A percentile compares a stretch with the other conserved stretches of the same genome.
These are phyloP conservation scores for Coniochaeta sp. DNA, from an alignment of 2,329 filamentous ascomycete genomes.

Conservation along the genomic window DNA sequence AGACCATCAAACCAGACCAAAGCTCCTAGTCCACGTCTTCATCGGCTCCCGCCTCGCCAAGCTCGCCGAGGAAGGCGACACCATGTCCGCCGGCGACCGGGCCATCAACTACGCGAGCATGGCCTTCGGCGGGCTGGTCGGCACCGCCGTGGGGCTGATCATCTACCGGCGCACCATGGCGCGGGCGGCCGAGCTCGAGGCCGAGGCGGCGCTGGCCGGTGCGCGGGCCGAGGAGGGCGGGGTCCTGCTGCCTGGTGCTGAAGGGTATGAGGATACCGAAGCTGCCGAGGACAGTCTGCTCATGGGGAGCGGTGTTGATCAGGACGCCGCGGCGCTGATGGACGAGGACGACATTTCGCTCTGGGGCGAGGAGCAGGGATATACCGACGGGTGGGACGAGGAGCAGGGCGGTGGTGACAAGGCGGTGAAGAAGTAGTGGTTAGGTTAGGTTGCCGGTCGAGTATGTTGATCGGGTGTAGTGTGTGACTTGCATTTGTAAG, in stretches of 20 bases:
- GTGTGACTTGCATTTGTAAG: not conserved
- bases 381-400: conserved; percentile 21
- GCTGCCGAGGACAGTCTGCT: conserved; percentile 32
- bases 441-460: not conserved
- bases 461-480: not conserved
- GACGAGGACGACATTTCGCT: conserved; percentile 52
- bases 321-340: conserved; percentile 43
- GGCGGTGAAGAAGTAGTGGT: conserved; percentile 14
- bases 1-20: conserved; percentile 66
- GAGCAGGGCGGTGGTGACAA: conserved; percentile 5
- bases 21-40: conserved; percentile 86
- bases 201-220: conserved; percentile 18
- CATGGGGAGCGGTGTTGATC: conserved; percentile 16
- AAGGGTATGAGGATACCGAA: conserved; percentile 37
- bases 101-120: conserved; percentile 81
- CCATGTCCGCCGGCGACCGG: conserved; percentile 75
- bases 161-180: conserved; percentile 73
- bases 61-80: conserved; percentile 74
- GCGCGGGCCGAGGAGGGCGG: conserved; percentile 5
- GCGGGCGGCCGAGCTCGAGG: conserved; percentile 48
- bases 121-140: conserved; percentile 60
- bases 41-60: conserved; percentile 77
- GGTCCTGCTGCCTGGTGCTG: not conserved
- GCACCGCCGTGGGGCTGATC: conserved; percentile 69
- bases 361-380: conserved; percentile 34